Conservation (phyloP, 495 filamentous ascomycete species). For the Lophium mytilinum region DNA sequence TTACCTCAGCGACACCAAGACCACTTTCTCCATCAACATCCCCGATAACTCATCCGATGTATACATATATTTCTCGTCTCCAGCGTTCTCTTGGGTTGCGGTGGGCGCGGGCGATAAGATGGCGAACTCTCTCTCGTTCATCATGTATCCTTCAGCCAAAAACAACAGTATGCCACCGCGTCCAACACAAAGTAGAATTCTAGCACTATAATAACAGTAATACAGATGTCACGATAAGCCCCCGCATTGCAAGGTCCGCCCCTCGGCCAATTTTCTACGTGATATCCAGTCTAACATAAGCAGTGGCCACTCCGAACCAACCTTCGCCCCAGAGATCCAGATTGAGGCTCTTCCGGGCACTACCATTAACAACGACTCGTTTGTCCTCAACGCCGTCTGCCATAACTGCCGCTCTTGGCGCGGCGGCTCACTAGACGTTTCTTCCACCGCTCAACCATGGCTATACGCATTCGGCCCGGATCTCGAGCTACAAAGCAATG, state of each 20-base stretch:
- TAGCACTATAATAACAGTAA: background rate
- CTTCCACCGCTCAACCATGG: conserved; percentile 18
- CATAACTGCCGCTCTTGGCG: conserved; percentile 24
- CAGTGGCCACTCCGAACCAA: conserved; percentile 22
- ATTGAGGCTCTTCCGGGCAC: conserved; percentile 20
- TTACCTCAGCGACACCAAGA: conserved; percentile 17
- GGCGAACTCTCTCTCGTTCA: conserved; percentile 18
- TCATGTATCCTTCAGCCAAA: conserved; percentile 20
- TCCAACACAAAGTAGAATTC: background rate
- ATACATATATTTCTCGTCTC: conserved; percentile 18
- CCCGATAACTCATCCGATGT: conserved; percentile 15
- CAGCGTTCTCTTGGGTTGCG: conserved; percentile 23
- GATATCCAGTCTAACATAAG: background rate
- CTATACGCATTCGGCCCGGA: conserved; percentile 28
- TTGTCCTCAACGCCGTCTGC: conserved; percentile 23
- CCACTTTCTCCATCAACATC: conserved; percentile 22
- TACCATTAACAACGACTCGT: conserved; percentile 21
- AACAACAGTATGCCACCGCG: conserved; percentile 10
- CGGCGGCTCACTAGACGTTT: conserved; percentile 13
- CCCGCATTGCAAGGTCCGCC: conserved; percentile 16
- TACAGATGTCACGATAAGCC: conserved; percentile 25
- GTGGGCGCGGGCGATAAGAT: conserved; percentile 20
- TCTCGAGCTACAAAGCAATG: conserved; percentile 6
- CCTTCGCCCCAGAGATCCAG: conserved; percentile 5
- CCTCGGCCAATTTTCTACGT: background rate